Evolutionary conservation across 345 rosid genomes (phyloP), one percentile per base, ranked within the genome.

Genomic region (Ricinus communis): DNA sequence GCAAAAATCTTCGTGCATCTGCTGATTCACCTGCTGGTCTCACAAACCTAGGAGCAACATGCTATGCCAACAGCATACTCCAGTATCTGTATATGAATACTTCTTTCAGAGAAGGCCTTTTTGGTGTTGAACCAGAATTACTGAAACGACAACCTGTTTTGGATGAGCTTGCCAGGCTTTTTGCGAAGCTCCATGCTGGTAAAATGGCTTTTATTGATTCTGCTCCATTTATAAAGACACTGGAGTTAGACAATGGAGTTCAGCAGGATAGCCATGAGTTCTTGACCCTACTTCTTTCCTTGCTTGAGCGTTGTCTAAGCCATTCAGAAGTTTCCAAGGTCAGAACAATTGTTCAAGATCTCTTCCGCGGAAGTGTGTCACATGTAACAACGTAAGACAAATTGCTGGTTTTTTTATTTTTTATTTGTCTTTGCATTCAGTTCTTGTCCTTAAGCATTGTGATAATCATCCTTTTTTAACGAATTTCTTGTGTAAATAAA

Each of bases 181-280:
- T 95, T 84, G 97, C 89, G 0, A 95, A 85, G 73, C 71, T 95
- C 84, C 91, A 85, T 82, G 87, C 87, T 71, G 87, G 97, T 82
- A 89, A 85, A 66, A 85, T 74, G 87, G 84, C 97, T 45, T 87
- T 85, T 77, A 87, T 95, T 66, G 99, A 95, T 80, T 89, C 97
- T 6, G 99, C 96, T 66, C 96, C 99, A 58, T 92, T 95, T 83
- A 91, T 95, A 70, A 87, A 82, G 81, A 86, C 97, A 5, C 81
- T 95, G 47, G 97, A 95, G 85, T 74, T 95, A 72, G 97, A 95
- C 78, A 95, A 95, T 72, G 99, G 91, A 65, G 87, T 89, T 72
- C 99, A 95, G 66, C 99, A 95, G 84, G 99, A 95, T 82, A 89
- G 93, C 76, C 99, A 91, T 72, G 99, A 95, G 88, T 95, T 95